Base-by-base conservation (phyloP, 805 yeast species). In the Metschnikowia koreensis region DNA sequence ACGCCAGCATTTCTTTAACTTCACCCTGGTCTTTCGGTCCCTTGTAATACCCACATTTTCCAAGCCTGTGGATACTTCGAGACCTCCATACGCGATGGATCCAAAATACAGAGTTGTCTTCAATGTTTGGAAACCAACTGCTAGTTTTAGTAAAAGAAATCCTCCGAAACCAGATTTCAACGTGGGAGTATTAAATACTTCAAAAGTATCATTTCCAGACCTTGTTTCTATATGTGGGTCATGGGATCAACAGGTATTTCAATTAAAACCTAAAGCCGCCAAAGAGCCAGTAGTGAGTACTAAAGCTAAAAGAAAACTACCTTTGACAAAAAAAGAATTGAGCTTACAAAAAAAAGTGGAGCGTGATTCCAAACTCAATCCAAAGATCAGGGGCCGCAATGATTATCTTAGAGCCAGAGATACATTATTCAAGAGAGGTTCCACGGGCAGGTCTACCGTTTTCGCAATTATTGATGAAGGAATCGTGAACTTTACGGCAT, bases 51-150 rank as follows among this genome's bases (percentile, higher is more conserved):
- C 60, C n/a, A 15, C 46, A 31, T 27, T 31, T 13, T 15, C 12
- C 9, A 27, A 11, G 60, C 64, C 9, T 17, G 61, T 5, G 54
- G 55, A 36, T 10, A 1, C 16, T n/a, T 37, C 17, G 22, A 42
- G 34, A 16, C 51, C 47, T 7, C 48, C 48, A 0, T 48, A 50
- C 11, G 49, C 47, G 1, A 10, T 40, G 16, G 52, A 59, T 33
- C 51, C 53, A 7, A 42, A 53, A 2, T 67, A 65, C 38, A 50
- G 63, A 6, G 68, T 86, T 2, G 71, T 80, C 0, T 91, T 75
- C 60, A 76, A 86, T 60, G 87, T 89, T 2, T 92, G 97, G 97
- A 90, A 88, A 64, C 97, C 98, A 1, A 72, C 77, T 1, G 77
- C 87, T 0, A 68, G 73, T 2, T 92, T 87, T 70, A 84, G 83